Base-by-base conservation (phyloP, 164 flowering plant genomes). In the Nymphaea thermarum region DNA sequence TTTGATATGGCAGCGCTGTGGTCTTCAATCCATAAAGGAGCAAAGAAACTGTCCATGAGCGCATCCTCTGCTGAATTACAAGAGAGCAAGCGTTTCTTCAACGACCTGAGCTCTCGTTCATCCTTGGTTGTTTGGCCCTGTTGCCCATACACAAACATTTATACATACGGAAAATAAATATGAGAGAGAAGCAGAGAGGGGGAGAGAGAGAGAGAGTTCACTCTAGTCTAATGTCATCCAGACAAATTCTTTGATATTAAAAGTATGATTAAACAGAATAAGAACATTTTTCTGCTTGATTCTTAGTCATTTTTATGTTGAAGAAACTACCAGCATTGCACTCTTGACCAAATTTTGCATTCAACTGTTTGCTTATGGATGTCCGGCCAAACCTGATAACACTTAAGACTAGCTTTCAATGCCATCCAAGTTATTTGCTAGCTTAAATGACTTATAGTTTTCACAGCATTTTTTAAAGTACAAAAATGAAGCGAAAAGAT, bases 21-120 rank as follows among this genome's bases (percentile, higher is more conserved):
- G 36, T 61, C 63, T 60, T 78, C 84, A 60, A 80, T 67, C 69
- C 89, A 60, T 72, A 91, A 75, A 55, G 83, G 87, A 43, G 60
- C 70, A 77, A 92, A 90, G 80, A 89, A 87, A 63, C 87, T 76
- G 79, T 95, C 97, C 18, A 61, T 68, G 57, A 86, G 68, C 42
- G 93, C 91, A 79, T 90, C 95, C 73, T 81, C 87, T 42, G 96
- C 86, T 36, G 98, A 92, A 57, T 55, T 41, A 66, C 77, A 90
- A 14, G 74, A 72, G 71, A 79, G 85, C 4, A 90, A 62, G 14
- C 95, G 86, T 77, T 87, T 95, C 85, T 85, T 95, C 65, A 95
- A 68, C 4, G 95, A 85, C 4, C 98, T 86, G 47, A 95, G 70
- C 3, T 84, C 92, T 72, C 96, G 85, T 65, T 85, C 90, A 60